These are phyloP conservation scores for Dactylellina cionopaga DNA, from an alignment of 2,329 filamentous ascomycete genomes.

Conservation along the genomic window DNA sequence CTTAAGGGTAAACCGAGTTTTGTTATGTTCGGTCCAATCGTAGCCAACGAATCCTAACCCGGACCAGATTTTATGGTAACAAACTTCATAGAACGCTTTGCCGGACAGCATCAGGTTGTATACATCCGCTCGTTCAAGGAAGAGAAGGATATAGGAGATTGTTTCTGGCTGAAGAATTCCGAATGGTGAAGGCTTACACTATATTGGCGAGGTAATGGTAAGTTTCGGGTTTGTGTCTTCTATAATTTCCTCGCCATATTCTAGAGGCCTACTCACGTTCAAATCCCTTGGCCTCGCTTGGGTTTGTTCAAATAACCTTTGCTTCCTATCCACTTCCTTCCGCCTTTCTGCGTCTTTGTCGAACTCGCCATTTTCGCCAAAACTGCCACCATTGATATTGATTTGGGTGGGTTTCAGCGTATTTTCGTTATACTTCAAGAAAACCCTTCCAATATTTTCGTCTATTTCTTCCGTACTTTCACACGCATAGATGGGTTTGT, in stretches of 20 bases:
- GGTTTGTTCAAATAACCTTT: background rate
- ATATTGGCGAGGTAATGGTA: background rate
- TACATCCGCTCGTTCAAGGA: background rate
- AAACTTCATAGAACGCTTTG: background rate
- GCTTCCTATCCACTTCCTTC: background rate
- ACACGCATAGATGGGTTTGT: background rate
- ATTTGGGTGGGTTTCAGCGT: background rate
- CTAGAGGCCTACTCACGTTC: no score
- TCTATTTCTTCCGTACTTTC: background rate
- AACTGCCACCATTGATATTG: conserved; percentile 9
- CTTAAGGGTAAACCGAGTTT: background rate
- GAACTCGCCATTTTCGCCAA: background rate
- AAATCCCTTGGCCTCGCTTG: background rate
- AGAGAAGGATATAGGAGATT: background rate
- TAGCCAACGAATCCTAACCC: background rate
- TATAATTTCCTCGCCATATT: no score
- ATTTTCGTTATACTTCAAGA: conserved; percentile 1
- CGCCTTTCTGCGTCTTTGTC: background rate
- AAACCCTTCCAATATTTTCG: background rate
- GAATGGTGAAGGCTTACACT: background rate
- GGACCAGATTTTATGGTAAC: conserved; percentile 12
- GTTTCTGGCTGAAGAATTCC: background rate
- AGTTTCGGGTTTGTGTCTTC: no score
- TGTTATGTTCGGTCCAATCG: background rate
- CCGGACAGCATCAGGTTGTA: conserved; percentile 3